Evolutionary conservation across 768 basidiomycete species (phyloP), one percentile per base, ranked within the genome.

Genomic region (Rhodosporidiobolus odoratus): DNA sequence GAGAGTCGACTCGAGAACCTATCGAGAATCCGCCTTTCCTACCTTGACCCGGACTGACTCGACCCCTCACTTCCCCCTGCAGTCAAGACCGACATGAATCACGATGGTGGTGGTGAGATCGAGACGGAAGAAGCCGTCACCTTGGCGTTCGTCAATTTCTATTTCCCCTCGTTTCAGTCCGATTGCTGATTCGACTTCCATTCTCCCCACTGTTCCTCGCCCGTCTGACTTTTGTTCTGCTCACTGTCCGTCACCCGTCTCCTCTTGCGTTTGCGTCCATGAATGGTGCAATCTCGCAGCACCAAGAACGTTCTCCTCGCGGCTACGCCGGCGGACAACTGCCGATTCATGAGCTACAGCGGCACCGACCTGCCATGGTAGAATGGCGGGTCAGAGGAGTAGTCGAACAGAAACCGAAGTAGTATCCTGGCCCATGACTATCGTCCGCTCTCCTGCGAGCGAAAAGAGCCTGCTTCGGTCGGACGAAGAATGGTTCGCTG

Each of bases 261-360:
- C 9, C 48, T 8, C 23, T 12, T 2, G 15, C 10, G 1, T 3
- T 16, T 17, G n/a, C n/a, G n/a, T n/a, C n/a, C n/a, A n/a, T n/a
- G n/a, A n/a, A n/a, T n/a, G n/a, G n/a, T n/a, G n/a, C n/a, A n/a
- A n/a, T 2, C 23, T 4, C 23, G 25, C 62, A 71, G 70, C 0
- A 35, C 62, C 23, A 58, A 72, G 47, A 68, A 72, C 62, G 58
- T 72, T 27, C 61, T 72, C 63, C 62, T 65, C 50, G 37, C 43
- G 3, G 66, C 52, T 7, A 65, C n/a, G 9, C 62, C 66, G 10
- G 59, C 40, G 19, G 40, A 43, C 43, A 72, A 68, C 47, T 58
- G 62, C 5, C 40, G 35, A 10, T 72, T 65, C 62, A 54, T 69
- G 37, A 41, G n/a, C 21, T 64, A 59, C 62, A 32, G 38, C 16